phyloP scores from a whole-genome alignment of 2,329 filamentous ascomycete genomes.

The Botrytis deweyae region DNA sequence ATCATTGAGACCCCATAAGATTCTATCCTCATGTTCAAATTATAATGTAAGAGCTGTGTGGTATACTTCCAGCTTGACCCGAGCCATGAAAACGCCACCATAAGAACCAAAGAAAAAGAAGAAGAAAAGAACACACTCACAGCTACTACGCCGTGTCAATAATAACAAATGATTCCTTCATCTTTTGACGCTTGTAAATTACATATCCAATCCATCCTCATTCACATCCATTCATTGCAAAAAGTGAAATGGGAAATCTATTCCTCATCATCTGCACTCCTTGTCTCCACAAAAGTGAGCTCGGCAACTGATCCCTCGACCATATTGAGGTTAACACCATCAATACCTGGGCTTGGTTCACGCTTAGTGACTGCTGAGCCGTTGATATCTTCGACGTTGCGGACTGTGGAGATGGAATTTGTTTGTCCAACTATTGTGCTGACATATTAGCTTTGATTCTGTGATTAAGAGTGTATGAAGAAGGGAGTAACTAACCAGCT shows the following conservation, averaged over 20 bases:
- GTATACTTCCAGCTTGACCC: not conserved
- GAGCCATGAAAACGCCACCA: not conserved
- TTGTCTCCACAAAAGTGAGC: constrained; percentile 37
- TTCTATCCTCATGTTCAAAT: not conserved
- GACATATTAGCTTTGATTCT: not conserved
- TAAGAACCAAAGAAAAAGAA: not conserved
- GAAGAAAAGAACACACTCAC: not conserved
- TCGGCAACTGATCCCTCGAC: constrained; percentile 37
- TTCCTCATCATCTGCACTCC: constrained; percentile 32
- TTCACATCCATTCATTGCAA: not conserved
- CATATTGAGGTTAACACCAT: constrained; percentile 37
- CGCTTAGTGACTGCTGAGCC: constrained; percentile 26
- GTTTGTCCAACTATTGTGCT: constrained; percentile 20
- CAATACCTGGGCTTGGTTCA: constrained; percentile 28
- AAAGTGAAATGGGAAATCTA: not conserved
- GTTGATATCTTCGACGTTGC: constrained; percentile 22
- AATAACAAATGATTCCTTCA: not conserved
- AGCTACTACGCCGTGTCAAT: not conserved
- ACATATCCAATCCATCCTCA: not conserved
- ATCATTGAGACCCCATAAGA: not conserved
- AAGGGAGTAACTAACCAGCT: constrained; percentile 25
- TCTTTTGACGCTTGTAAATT: constrained; percentile 16
- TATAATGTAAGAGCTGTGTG: not conserved
- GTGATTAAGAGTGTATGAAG: not conserved
- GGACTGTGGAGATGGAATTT: constrained; percentile 12